These are phyloP conservation scores for Salmacisia buchloeana DNA, from an alignment of 1,284 basidiomycete species.

Conservation along the genomic window DNA sequence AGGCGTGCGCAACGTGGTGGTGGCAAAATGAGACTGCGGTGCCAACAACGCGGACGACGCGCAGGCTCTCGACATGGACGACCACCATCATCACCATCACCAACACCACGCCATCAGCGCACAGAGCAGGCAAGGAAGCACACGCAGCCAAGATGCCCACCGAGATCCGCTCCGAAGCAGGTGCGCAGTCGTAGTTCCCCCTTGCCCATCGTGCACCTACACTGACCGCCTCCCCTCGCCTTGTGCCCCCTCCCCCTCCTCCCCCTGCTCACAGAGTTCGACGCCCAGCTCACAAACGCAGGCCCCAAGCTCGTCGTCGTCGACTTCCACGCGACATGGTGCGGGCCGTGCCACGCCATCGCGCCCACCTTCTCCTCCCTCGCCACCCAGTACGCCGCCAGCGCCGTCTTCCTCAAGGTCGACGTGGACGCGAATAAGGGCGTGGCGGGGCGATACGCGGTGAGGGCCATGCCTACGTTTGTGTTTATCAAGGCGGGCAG, in stretches of 20 bases:
- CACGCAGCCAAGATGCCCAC: no score
- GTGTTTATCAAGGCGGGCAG: slow-evolving; percentile 17
- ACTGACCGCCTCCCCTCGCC: no score
- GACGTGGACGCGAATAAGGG: slow-evolving; percentile 14
- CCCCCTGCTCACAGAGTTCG: slow-evolving; percentile 17
- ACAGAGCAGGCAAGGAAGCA: no score
- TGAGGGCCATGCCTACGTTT: slow-evolving; percentile 24
- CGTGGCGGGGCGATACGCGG: slow-evolving; percentile 13
- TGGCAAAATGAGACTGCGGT: no score
- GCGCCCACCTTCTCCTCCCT: slow-evolving; percentile 15
- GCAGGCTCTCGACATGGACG: no score
- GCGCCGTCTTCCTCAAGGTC: slow-evolving; percentile 18
- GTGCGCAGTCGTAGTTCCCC: no score
- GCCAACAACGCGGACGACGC: no score
- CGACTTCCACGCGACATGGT: slow-evolving; percentile 21
- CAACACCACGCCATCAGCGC: no score
- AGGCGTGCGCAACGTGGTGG: no score
- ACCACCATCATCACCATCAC: no score
- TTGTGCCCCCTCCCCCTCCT: background rate
- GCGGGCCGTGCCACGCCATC: slow-evolving; percentile 17
- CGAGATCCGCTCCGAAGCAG: no score
- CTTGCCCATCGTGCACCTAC: no score
- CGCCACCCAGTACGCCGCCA: slow-evolving; percentile 6
- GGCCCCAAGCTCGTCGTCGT: slow-evolving; percentile 20
- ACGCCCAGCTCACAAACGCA: slow-evolving; percentile 11